Evolutionary conservation across 139 green algal genomes (phyloP), one percentile per base, ranked within the genome.

Genomic region (Pleodorina starrii): DNA sequence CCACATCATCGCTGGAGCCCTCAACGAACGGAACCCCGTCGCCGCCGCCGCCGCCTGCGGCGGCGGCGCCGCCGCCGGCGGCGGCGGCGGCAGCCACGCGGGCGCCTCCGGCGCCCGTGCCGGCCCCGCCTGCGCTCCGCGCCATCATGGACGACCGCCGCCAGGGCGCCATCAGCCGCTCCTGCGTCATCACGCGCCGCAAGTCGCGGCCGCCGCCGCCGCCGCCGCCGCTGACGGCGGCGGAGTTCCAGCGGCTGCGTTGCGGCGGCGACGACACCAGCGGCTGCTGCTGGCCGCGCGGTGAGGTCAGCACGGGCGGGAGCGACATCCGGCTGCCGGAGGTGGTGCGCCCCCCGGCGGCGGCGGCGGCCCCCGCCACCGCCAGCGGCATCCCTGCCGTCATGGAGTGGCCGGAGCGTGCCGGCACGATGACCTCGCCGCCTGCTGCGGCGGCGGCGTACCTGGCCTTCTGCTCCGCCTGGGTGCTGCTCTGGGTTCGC

Each of bases 151-250:
- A n/a, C 78, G 78, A 40, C 78, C 54, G 36, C 35, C 78, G 51
- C 78, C 78, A 85, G 3, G 78, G 54, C 35, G 78, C 78, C 78
- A 85, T 85, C 12, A 85, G 54, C 46, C 76, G 76, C 16, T 38
- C 44, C 11, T 63, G 32, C 16, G 43, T 25, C 44, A 16, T 12
- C 27, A 80, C 29, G 42, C 23, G 72, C 74, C 74, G 43, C 36
- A 82, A 29, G 4, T 44, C 29, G 21, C 0, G 29, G 32, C 48
- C 74, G n/a, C 44, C 48, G 44, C 44, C 74, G 25, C 44, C 74
- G 48, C 44, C n/a, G 48, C 11, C 44, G 44, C 74, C n/a, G n/a
- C n/a, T n/a, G n/a, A n/a, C n/a, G n/a, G n/a, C n/a, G n/a, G n/a
- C n/a, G n/a, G n/a, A n/a, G n/a, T n/a, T 42, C 25, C 74, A 36